Percentiles rank a stretch among this genome's conserved stretches.
phyloP scores from a whole-genome alignment of 2,329 filamentous ascomycete genomes.

The Pseudocercospora pini-densiflorae region DNA sequence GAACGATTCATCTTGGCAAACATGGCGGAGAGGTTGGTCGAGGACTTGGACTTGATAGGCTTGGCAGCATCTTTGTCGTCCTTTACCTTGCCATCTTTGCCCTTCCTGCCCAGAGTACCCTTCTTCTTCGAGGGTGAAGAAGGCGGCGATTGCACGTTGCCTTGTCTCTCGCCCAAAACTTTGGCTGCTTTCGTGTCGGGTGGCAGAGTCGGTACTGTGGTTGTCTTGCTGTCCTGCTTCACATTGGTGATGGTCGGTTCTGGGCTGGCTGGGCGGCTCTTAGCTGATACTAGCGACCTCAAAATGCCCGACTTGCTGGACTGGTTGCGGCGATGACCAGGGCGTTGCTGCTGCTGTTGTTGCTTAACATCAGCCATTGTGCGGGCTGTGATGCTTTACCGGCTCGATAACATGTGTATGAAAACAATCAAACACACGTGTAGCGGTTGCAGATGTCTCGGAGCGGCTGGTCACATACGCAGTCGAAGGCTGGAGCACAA shows the following conservation, averaged over 20 bases:
- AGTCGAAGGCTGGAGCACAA: background rate
- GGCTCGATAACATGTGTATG: background rate
- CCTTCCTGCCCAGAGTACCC: slow-evolving; percentile 25
- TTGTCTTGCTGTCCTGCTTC: slow-evolving; percentile 29
- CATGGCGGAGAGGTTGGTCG: slow-evolving; percentile 78
- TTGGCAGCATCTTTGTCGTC: slow-evolving; percentile 47
- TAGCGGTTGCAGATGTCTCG: background rate
- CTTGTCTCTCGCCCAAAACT: slow-evolving; percentile 39
- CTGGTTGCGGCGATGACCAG: slow-evolving; percentile 33
- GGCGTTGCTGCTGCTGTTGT: slow-evolving; percentile 29
- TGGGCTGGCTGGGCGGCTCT: slow-evolving; percentile 50
- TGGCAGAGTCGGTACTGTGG: slow-evolving; percentile 51
- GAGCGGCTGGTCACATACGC: background rate
- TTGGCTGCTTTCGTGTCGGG: slow-evolving; percentile 46
- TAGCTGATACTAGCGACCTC: slow-evolving; percentile 58
- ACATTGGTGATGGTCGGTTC: slow-evolving; percentile 49
- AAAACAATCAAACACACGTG: slow-evolving; percentile 8
- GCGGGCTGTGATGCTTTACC: slow-evolving; percentile 8
- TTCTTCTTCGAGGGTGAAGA: slow-evolving; percentile 36
- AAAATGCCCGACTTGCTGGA: slow-evolving; percentile 51
- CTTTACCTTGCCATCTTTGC: slow-evolving; percentile 46
- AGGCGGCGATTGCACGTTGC: slow-evolving; percentile 39
- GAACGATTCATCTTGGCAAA: slow-evolving; percentile 73
- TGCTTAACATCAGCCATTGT: slow-evolving; percentile 25
- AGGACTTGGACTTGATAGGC: slow-evolving; percentile 72